phyloP scores from a whole-genome alignment of 441 rosid species.

The Breynia disticha region DNA sequence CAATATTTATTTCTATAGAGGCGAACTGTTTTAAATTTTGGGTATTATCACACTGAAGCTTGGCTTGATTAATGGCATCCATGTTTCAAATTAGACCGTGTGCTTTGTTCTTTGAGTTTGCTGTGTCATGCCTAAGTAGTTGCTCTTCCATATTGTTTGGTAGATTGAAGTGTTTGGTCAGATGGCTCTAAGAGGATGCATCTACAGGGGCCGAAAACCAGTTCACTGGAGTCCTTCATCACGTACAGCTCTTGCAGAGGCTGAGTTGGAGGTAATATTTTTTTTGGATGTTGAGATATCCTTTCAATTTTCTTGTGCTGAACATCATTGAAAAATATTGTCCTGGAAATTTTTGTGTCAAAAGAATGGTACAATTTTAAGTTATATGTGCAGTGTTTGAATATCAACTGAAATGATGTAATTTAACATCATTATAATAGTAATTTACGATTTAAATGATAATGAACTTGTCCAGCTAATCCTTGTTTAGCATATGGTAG shows the following conservation, averaged over 20 bases:
- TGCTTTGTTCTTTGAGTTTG: too few relatives aligned
- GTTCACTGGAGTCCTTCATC: slow-evolving; percentile 99
- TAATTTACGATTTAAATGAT: too few relatives aligned
- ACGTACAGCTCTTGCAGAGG: slow-evolving; percentile 98
- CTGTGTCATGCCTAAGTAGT: slow-evolving; percentile 1
- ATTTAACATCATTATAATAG: too few relatives aligned
- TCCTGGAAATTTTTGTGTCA: too few relatives aligned
- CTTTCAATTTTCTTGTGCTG: not conserved
- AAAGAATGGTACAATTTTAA: too few relatives aligned
- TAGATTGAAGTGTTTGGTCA: slow-evolving; percentile 91
- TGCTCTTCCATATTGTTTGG: slow-evolving; percentile 16
- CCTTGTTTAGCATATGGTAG: not conserved
- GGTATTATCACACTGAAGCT: not conserved
- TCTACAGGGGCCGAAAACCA: slow-evolving; percentile 92
- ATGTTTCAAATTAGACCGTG: not conserved
- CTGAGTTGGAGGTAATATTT: slow-evolving; percentile 83
- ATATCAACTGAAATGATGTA: too few relatives aligned
- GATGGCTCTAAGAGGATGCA: slow-evolving; percentile 83
- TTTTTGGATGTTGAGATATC: not conserved
- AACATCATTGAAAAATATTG: too few relatives aligned
- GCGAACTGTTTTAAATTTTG: too few relatives aligned
- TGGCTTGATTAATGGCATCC: not conserved
- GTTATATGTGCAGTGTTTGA: too few relatives aligned
- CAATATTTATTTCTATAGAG: too few relatives aligned
- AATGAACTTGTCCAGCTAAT: too few relatives aligned